Evolutionary conservation across 2,329 filamentous ascomycete species (phyloP).

Genomic region (Monosporascus sp.): DNA sequence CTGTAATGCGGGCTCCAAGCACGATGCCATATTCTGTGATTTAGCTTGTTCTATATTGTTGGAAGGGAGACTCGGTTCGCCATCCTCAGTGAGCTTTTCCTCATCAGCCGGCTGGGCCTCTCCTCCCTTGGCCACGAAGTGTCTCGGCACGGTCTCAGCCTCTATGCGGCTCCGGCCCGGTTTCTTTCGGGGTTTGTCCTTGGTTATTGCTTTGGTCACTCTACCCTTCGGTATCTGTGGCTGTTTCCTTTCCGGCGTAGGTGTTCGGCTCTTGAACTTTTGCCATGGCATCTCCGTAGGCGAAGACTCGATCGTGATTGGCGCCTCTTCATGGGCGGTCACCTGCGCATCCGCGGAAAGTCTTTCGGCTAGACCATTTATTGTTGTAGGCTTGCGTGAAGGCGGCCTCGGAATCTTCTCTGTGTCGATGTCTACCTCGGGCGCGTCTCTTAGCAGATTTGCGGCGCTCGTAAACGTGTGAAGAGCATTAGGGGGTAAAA

Average conservation of each 20-base stretch:
- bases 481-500: slow-evolving; percentile 31
- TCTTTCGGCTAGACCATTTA: slow-evolving; percentile 8
- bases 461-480: slow-evolving; percentile 38
- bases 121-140: slow-evolving; percentile 13
- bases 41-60: not conserved
- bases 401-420: slow-evolving; percentile 20
- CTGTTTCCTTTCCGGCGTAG: slow-evolving; percentile 4
- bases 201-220: slow-evolving; percentile 9
- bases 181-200: slow-evolving; percentile 13
- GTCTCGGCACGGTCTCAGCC: slow-evolving; percentile 25
- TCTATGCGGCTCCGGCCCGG: slow-evolving; percentile 6
- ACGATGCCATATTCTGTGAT: slow-evolving; percentile 1
- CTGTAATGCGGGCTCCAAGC: slow-evolving; percentile 41
- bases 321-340: slow-evolving; percentile 3
- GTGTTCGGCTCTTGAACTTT: slow-evolving; percentile 24
- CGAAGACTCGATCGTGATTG: slow-evolving; percentile 17
- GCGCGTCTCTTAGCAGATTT: slow-evolving; percentile 28
- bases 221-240: slow-evolving; percentile 5
- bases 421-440: slow-evolving; percentile 25
- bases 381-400: slow-evolving; percentile 11
- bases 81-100: slow-evolving; percentile 1
- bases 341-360: slow-evolving; percentile 7
- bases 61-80: not conserved
- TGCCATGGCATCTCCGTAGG: slow-evolving; percentile 29
- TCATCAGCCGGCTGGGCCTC: slow-evolving; percentile 4